Evolutionary conservation across 2,329 filamentous ascomycete genomes (phyloP), one percentile per base, ranked within the genome.

Genomic region (Tolypocladium guangdongense): DNA sequence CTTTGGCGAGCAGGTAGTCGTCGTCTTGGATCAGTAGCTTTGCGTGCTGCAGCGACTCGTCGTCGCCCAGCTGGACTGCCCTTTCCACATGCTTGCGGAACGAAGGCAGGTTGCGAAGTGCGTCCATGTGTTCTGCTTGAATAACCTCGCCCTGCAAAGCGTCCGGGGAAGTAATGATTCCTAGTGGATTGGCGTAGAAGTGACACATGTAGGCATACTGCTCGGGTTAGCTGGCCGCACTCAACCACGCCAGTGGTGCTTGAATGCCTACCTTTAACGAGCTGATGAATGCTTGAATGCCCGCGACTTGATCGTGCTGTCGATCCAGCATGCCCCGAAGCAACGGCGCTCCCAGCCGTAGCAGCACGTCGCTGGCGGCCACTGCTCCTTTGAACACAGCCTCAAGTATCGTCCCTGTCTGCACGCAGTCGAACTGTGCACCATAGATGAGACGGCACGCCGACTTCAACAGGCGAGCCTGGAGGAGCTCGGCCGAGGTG

Each of bases 171-270:
- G 83, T 67, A 36, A 92, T 75, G 4, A 89, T 66, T 56, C 83
- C 88, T 4, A 90, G 72, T 1, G 86, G 81, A 60, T 90, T 92
- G 39, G 86, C 86, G 60, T 89, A 92, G 63, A 88, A 92, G 65
- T 90, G 87, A 54, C 85, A 88, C 88, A 95, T 91, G 64, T 90
- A 90, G 1, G 85, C 82, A 68, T 92, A 93, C 80, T 89, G 65
- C 20, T 56, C 22, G 5, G 10, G 51, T 56, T 46, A 52, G 47
- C 49, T 22, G 46, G n/a, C 24, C 20, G 41, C 54, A 14, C 18
- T 18, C 27, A 20, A 14, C 5, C 11, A 24, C 18, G 32, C 38
- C n/a, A 16, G 49, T 20, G 7, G 30, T 12, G 18, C 11, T 11
- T 36, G 32, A 14, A 3, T 37, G 52, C 66, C 60, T 66, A 84